Evolutionary conservation across 2,329 filamentous ascomycete genomes (phyloP).

Genomic region (Coniochaeta sp.): DNA sequence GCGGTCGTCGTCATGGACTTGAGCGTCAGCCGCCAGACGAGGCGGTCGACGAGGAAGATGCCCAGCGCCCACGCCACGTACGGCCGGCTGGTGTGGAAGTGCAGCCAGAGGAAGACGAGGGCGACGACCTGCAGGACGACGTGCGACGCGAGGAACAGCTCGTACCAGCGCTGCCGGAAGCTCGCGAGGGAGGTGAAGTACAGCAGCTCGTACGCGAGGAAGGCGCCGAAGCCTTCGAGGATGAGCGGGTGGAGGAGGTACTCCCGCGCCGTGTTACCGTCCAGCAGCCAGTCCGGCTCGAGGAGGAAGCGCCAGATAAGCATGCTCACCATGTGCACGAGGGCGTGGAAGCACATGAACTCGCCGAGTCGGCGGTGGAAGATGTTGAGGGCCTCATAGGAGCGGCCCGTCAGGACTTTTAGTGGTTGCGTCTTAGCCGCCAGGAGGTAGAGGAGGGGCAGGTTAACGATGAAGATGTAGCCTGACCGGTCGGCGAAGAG

Average conservation of each 20-base stretch:
- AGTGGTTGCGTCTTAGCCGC: conserved; percentile 62
- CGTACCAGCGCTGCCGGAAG: conserved; percentile 55
- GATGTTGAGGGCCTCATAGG: conserved; percentile 60
- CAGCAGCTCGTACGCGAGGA: conserved; percentile 52
- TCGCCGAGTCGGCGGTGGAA: conserved; percentile 59
- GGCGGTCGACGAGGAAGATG: conserved; percentile 51
- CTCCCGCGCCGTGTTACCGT: conserved; percentile 26
- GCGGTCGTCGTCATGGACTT: conserved; percentile 42
- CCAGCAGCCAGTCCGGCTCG: conserved; percentile 35
- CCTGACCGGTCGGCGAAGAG: conserved; percentile 52
- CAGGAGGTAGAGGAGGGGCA: conserved; percentile 52
- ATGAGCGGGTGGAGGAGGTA: conserved; percentile 48
- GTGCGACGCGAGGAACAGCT: conserved; percentile 54
- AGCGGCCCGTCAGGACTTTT: conserved; percentile 52
- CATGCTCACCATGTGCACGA: conserved; percentile 50
- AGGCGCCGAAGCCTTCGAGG: conserved; percentile 45
- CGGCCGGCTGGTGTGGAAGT: conserved; percentile 43
- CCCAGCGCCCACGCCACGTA: conserved; percentile 46
- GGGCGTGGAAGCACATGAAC: conserved; percentile 50
- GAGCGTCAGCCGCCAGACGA: conserved; percentile 48
- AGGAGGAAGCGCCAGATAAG: conserved; percentile 47
- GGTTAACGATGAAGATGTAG: conserved; percentile 41
- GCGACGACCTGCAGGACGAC: conserved; percentile 49
- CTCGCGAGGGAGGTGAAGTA: conserved; percentile 54
- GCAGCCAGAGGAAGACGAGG: conserved; percentile 51